These are phyloP conservation scores for Cercis canadensis DNA, from an alignment of 306 rosid species.

Conservation along the genomic window DNA sequence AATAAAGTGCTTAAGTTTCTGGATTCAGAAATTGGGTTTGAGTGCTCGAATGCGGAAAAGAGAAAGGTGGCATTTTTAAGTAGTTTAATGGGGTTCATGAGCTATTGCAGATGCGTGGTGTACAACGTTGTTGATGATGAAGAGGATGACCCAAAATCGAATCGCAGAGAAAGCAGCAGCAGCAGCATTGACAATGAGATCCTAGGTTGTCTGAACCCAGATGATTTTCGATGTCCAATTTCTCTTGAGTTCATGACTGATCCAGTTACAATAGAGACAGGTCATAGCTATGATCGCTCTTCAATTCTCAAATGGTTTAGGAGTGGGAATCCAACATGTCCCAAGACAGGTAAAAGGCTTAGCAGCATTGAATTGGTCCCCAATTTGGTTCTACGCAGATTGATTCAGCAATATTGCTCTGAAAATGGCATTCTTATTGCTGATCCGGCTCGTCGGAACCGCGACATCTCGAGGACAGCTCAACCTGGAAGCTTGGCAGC, in stretches of 20 bases:
- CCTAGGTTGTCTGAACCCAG: slow-evolving; percentile 46
- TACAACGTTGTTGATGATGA: slow-evolving; percentile 52
- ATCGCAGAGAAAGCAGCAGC: slow-evolving; percentile 7
- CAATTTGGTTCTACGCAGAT: slow-evolving; percentile 55
- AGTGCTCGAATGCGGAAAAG: slow-evolving; percentile 46
- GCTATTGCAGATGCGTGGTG: slow-evolving; percentile 66
- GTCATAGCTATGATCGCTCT: slow-evolving; percentile 85
- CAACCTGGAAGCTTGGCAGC: slow-evolving; percentile 56
- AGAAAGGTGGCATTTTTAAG: slow-evolving; percentile 43
- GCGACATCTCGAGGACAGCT: slow-evolving; percentile 36
- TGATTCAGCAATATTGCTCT: slow-evolving; percentile 60
- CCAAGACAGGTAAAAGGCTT: slow-evolving; percentile 76
- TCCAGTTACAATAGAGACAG: slow-evolving; percentile 79
- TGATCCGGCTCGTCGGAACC: slow-evolving; percentile 46
- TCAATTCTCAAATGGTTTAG: slow-evolving; percentile 85
- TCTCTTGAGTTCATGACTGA: slow-evolving; percentile 81
- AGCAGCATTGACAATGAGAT: slow-evolving; percentile 20
- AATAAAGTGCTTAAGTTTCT: slow-evolving; percentile 71
- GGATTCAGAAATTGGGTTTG: slow-evolving; percentile 67
- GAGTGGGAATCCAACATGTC: slow-evolving; percentile 68
- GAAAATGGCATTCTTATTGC: slow-evolving; percentile 50
- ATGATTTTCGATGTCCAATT: slow-evolving; percentile 89
- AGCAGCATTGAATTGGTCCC: slow-evolving; percentile 62
- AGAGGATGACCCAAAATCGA: slow-evolving; percentile 46
- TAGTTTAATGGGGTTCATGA: slow-evolving; percentile 61